Base-by-base conservation (phyloP, 2,329 filamentous ascomycete species). In the Trichoderma cornu-damae region DNA sequence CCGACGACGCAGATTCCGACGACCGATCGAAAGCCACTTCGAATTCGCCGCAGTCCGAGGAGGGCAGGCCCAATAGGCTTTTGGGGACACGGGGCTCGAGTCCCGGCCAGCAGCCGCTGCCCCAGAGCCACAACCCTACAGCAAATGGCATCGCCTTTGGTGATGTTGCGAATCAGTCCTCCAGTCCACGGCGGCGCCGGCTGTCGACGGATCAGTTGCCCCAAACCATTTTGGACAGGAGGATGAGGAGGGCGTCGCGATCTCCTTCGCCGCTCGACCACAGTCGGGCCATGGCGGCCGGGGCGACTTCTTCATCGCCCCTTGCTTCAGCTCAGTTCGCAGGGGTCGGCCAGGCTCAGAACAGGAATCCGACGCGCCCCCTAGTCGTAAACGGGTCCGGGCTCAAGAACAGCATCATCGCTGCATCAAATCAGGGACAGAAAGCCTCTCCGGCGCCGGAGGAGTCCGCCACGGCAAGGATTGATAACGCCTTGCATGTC, bases 211-310 rank as follows among this genome's bases (percentile, higher is more conserved):
- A 83, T 43, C 78, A 82, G 60, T 68, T 78, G 3, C 78, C 80
- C 0, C 80, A 81, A 63, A 75, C 76, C 9, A 74, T 82, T 22
- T 70, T 83, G 6, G 79, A 83, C 54, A 73, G 77, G 22, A 71
- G 79, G 37, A 81, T 82, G 68, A 75, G 75, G 62, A 73, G 79
- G 35, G 76, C 76, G 2, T 83, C 80, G 2, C 74, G 80, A 12
- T 84, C 81, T 4, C 81, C 80, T 11, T 84, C 81, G 3, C 80
- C 81, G 0, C 68, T 81, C 2, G 77, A 79, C 3, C 79, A 81
- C 58, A 68, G 71, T 42, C 75, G 79, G 47, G 73, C 74, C 1
- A 73, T 74, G 30, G 77, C 78, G 0, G 64, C 70, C 0, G 75
- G 72, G 3, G 73, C 70, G 20, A 34, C 16, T 37, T 70, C 70